Evolutionary conservation across 2,329 filamentous ascomycete species (phyloP), one percentile per base, ranked within the genome.

Genomic region (Cucurbitaria berberidis): DNA sequence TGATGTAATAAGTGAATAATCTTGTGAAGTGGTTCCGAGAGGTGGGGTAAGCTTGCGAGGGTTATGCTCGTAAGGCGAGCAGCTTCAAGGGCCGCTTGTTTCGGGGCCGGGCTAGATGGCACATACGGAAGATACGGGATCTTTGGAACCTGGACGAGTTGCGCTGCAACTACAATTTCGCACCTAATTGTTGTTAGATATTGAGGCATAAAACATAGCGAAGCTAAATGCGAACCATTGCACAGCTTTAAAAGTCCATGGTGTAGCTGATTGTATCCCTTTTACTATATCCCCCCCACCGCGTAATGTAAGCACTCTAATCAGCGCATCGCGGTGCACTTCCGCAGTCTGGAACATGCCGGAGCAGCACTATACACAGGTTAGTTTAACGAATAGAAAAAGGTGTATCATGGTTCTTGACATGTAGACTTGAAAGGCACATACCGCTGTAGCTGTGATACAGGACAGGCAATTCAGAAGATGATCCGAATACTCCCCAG

Each of bases 361-460:
- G 4, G 47, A 42, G 15, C 63, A 59, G 45, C 46, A 48, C 57
- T 60, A 24, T 42, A 3, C 3, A 22, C 13, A 29, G 13, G 26
- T 46, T 29, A 48, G 43, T 13, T 32, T 7, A 18, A 5, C 15
- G 32, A 44, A 6, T 4, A 26, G 3, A 11, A 36, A 9, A 18
- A 21, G 27, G 22, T 15, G 5, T 30, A 5, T 22, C 9, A 16
- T 39, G 4, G 2, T 15, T 42, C 22, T 43, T 29, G n/a, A n/a
- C 34, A 15, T 21, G 27, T 24, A 7, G 15, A 29, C 5, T 3
- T 26, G 22, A 15, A 11, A n/a, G 19, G 22, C 2, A 55, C 63
- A 51, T 58, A 66, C 63, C 35, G 65, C 57, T 40, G 55, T 52
- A 35, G 62, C 63, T 22, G 63, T 57, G 21, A 68, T 63, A 41